These are phyloP conservation scores for Avicennia marina DNA, from an alignment of 257 asterid genomes.

Conservation along the genomic window DNA sequence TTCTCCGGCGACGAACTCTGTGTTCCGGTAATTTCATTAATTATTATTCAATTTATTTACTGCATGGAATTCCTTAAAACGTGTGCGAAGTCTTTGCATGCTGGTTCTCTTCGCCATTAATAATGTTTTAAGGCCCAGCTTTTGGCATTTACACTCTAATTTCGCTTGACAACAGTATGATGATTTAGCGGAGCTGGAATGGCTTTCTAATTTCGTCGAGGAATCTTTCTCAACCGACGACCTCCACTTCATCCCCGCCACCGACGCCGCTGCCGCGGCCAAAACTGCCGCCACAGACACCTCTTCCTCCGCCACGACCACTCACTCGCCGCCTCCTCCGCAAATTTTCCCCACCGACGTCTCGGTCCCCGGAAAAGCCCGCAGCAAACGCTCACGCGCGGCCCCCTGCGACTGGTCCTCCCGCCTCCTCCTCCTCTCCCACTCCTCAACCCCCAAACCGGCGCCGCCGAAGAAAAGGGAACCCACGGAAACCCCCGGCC, in stretches of 20 bases:
- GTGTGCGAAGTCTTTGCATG: conserved; percentile 19
- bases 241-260: conserved; percentile 54
- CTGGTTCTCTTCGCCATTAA: too few relatives aligned
- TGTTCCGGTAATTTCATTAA: conserved; percentile 60
- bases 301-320: conserved; percentile 49
- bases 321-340: conserved; percentile 33
- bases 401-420: conserved; percentile 94
- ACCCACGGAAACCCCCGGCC: conserved; percentile 44
- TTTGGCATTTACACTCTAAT: too few relatives aligned
- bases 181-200: conserved; percentile 93
- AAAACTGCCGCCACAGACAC: conserved; percentile 31
- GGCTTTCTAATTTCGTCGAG: conserved; percentile 97
- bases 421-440: conserved; percentile 64
- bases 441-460: conserved; percentile 26
- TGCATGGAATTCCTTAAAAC: conserved; percentile 35
- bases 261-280: conserved; percentile 28
- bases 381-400: conserved; percentile 92
- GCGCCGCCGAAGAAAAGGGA: conserved; percentile 38
- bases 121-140: too few relatives aligned
- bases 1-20: conserved; percentile 79
- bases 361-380: conserved; percentile 85
- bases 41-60: not conserved
- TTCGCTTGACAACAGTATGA: conserved; percentile 85
- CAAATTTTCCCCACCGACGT: conserved; percentile 57
- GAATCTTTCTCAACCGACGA: conserved; percentile 93